Percentiles rank a stretch among this genome's conserved stretches.
These are phyloP conservation scores for Xylaria flabelliformis DNA, from an alignment of 495 filamentous ascomycete species.

Conservation along the genomic window DNA sequence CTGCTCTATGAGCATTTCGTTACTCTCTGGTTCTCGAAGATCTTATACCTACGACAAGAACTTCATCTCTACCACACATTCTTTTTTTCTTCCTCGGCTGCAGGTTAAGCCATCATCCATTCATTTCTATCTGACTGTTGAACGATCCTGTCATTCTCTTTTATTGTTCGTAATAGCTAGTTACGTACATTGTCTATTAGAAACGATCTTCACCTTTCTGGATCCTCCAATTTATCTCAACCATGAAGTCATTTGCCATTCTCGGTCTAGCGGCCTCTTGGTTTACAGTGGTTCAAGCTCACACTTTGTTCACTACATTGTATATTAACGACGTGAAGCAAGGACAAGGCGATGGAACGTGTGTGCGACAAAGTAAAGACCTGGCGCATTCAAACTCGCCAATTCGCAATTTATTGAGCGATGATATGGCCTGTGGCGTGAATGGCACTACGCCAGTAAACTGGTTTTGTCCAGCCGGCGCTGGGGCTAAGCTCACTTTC, in stretches of 20 bases:
- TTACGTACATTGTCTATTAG: background rate
- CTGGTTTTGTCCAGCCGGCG: slow-evolving; percentile 53
- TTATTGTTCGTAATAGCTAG: no score
- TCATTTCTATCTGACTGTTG: slow-evolving; percentile 14
- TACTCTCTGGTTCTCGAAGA: slow-evolving; percentile 14
- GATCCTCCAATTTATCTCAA: background rate
- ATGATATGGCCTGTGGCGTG: slow-evolving; percentile 66
- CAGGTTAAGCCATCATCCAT: slow-evolving; percentile 9
- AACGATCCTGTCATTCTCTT: background rate
- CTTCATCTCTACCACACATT: background rate
- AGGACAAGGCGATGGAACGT: slow-evolving; percentile 61
- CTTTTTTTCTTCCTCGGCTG: background rate
- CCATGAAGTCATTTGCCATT: slow-evolving; percentile 30
- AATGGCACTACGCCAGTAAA: slow-evolving; percentile 55
- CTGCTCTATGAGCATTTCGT: slow-evolving; percentile 19
- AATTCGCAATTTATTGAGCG: slow-evolving; percentile 51
- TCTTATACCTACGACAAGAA: background rate
- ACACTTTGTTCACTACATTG: slow-evolving; percentile 65
- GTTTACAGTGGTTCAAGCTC: slow-evolving; percentile 42
- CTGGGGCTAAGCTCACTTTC: slow-evolving; percentile 56
- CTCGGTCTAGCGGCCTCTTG: slow-evolving; percentile 17
- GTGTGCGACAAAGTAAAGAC: slow-evolving; percentile 60
- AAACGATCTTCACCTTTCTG: background rate
- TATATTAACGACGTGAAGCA: slow-evolving; percentile 55
- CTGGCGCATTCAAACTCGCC: slow-evolving; percentile 52